Evolutionary conservation across 768 basidiomycete species (phyloP).

Genomic region (Boletus sensibilis): DNA sequence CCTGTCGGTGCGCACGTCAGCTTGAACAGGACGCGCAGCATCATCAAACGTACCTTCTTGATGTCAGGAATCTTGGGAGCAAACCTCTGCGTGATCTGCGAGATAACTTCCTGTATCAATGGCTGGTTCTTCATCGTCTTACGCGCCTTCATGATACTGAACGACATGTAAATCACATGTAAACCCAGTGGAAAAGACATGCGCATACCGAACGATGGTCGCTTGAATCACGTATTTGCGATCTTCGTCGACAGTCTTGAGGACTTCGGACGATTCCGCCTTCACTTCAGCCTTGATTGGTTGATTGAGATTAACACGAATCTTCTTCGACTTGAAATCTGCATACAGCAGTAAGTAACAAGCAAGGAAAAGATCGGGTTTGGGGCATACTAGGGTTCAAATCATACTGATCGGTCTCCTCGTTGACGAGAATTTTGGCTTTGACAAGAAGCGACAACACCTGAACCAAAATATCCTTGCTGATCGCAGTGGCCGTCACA

Average conservation of each 20-base stretch:
- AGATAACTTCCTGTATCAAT: conserved; percentile 86
- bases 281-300: conserved; percentile 95
- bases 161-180: neutral
- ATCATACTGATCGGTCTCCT: conserved; percentile 88
- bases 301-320: conserved; percentile 85
- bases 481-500: conserved; percentile 71
- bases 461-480: conserved; percentile 76
- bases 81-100: conserved; percentile 84
- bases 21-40: neutral
- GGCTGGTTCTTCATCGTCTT: conserved; percentile 95
- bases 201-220: conserved; percentile 72
- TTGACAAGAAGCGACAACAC: conserved; percentile 68
- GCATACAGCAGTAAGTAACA: conserved; percentile 3
- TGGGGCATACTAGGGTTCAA: conserved; percentile 68
- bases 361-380: rapidly evolving
- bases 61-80: conserved; percentile 94
- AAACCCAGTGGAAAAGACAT: neutral
- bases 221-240: conserved; percentile 96
- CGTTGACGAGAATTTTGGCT: conserved; percentile 85
- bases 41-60: conserved; percentile 67
- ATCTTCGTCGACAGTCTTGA: conserved; percentile 96
- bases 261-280: conserved; percentile 82
- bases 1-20: conserved; percentile 42
- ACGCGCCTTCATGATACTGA: conserved; percentile 90
- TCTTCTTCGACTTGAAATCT: conserved; percentile 94